These are phyloP conservation scores for Clitopilus passeckerianus DNA, from an alignment of 768 basidiomycete genomes.

Conservation along the genomic window DNA sequence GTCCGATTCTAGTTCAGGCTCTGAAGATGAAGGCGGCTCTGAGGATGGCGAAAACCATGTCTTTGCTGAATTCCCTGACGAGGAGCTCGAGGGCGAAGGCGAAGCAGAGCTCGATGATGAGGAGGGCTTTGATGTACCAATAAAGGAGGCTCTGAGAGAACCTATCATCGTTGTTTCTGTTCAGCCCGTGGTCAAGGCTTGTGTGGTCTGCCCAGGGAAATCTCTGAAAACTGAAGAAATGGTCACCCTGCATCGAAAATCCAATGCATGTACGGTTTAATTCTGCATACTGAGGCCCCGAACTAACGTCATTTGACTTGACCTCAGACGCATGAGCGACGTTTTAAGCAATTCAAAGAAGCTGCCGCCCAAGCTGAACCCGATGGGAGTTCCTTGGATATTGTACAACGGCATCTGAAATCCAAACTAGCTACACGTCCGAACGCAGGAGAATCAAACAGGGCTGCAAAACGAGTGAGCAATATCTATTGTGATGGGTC, in stretches of 20 bases:
- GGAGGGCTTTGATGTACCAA: constrained; percentile 35
- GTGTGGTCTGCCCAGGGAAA: constrained; percentile 71
- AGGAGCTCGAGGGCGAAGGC: constrained; percentile 20
- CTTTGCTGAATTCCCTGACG: constrained; percentile 6
- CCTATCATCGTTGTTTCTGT: constrained; percentile 58
- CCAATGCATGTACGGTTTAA: constrained; percentile 51
- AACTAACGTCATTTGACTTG: constrained; percentile 7
- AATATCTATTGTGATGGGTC: neutral
- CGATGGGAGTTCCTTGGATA: constrained; percentile 42
- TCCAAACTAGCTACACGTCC: constrained; percentile 20
- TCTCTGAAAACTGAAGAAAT: constrained; percentile 56
- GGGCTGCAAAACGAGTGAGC: constrained; percentile 58
- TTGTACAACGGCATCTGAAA: constrained; percentile 18
- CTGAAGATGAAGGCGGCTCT: constrained; percentile 15
- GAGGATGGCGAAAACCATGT: constrained; percentile 11
- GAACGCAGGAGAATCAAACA: constrained; percentile 41
- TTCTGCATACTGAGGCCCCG: constrained; percentile 3
- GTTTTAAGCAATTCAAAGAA: constrained; percentile 44
- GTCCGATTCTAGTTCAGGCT: constrained; percentile 43
- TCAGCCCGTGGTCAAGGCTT: constrained; percentile 51
- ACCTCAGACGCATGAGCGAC: constrained; percentile 59
- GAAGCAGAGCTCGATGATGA: constrained; percentile 15
- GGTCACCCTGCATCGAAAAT: constrained; percentile 52
- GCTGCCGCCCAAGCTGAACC: constrained; percentile 35
- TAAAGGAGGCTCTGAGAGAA: constrained; percentile 56